phyloP scores from a whole-genome alignment of 1,284 basidiomycete genomes.

The Rhodotorula sp. region DNA sequence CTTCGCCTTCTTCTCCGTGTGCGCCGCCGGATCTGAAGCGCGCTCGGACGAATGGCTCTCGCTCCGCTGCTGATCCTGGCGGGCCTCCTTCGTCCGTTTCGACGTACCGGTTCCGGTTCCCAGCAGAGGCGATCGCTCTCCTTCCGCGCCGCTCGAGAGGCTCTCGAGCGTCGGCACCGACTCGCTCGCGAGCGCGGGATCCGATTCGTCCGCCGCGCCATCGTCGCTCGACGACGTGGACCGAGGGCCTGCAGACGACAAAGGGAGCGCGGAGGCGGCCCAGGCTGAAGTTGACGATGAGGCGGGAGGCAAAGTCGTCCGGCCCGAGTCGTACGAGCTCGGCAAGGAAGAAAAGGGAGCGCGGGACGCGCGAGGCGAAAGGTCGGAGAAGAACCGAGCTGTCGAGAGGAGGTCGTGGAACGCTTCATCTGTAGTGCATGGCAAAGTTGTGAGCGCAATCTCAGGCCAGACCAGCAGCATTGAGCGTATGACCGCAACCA shows the following conservation, averaged over 20 bases:
- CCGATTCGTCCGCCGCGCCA: not conserved
- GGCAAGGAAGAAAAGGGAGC: constrained; percentile 5
- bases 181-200: constrained; percentile 21
- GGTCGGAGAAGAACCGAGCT: constrained; percentile 27
- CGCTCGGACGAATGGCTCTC: not conserved
- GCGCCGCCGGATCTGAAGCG: too few species aligned
- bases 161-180: constrained; percentile 26
- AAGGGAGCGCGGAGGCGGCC: not conserved
- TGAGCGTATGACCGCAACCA: not conserved
- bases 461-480: too few species aligned
- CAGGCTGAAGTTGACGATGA: not conserved
- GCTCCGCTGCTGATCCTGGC: not conserved
- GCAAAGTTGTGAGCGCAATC: too few species aligned
- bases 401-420: constrained; percentile 29
- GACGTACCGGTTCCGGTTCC: too few species aligned
- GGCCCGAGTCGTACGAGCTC: constrained; percentile 10
- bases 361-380: constrained; percentile 20
- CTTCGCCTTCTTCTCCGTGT: not conserved
- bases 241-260: not conserved
- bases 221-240: not conserved
- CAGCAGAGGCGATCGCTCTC: not conserved
- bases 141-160: constrained; percentile 13
- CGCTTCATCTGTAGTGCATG: constrained; percentile 9
- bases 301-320: not conserved
- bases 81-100: not conserved